These are phyloP conservation scores for Phytophthora fragariae DNA, from an alignment of 352 stramenopile genomes.

Conservation along the genomic window DNA sequence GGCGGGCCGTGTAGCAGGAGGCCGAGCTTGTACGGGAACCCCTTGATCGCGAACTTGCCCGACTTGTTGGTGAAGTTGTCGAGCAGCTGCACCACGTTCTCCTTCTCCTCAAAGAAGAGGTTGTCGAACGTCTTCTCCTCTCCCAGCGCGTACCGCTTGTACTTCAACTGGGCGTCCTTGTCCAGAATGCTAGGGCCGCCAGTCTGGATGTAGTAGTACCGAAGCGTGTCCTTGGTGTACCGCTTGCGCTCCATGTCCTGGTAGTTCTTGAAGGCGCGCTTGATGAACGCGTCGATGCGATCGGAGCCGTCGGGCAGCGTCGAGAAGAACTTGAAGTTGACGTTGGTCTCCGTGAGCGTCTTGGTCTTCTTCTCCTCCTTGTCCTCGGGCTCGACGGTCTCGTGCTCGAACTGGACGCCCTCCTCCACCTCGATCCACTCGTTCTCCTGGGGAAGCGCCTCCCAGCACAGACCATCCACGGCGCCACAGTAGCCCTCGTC, in stretches of 20 bases:
- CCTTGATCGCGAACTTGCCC: conserved; percentile 87
- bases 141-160: conserved; percentile 82
- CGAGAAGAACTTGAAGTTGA: conserved; percentile 41
- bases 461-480: conserved; percentile 48
- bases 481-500: conserved; percentile 37
- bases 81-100: conserved; percentile 66
- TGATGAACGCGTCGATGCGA: conserved; percentile 54
- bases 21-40: conserved; percentile 89
- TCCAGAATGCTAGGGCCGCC: conserved; percentile 11
- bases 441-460: conserved; percentile 46
- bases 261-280: conserved; percentile 49
- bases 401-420: conserved; percentile 53
- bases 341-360: conserved; percentile 15
- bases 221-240: conserved; percentile 47
- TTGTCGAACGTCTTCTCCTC: conserved; percentile 90
- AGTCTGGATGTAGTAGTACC: conserved; percentile 56
- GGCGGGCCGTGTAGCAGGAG: conserved; percentile 86
- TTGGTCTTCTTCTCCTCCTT: conserved; percentile 20
- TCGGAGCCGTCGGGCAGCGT: conserved; percentile 36
- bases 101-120: conserved; percentile 89
- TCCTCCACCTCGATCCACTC: conserved; percentile 57
- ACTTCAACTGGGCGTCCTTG: conserved; percentile 24
- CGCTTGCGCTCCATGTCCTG: conserved; percentile 46
- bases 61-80: conserved; percentile 64
- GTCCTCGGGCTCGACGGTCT: conserved; percentile 39